Percentiles rank a stretch among this genome's conserved stretches.
Evolutionary conservation across 2,329 filamentous ascomycete genomes (phyloP).

Genomic region (Raffaelea ambrosiae): DNA sequence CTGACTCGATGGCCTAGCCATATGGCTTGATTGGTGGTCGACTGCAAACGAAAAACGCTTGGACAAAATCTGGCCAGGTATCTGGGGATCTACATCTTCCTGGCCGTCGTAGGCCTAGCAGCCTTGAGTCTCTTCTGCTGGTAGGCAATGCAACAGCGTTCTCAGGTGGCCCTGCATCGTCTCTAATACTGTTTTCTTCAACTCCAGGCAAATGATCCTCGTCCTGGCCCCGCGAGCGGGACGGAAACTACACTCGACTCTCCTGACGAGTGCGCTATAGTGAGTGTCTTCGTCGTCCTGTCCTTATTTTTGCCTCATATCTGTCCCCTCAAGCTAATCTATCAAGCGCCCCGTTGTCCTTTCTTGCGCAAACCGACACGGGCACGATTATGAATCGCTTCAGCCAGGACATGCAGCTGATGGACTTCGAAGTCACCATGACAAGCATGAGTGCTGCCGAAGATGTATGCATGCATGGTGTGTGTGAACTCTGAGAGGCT

Average conservation of each 20-base stretch:
- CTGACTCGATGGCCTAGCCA: too few relatives aligned
- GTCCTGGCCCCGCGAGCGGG: conserved; percentile 2
- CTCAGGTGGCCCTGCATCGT: too few relatives aligned
- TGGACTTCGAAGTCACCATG: conserved; percentile 19
- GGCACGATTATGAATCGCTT: conserved; percentile 28
- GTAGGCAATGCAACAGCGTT: too few relatives aligned
- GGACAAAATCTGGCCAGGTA: conserved; percentile 4
- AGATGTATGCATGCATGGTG: neutral
- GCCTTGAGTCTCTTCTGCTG: neutral
- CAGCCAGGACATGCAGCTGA: conserved; percentile 29
- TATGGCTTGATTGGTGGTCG: conserved; percentile 19
- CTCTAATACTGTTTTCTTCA: too few relatives aligned
- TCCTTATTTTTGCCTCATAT: too few relatives aligned
- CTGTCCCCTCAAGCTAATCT: too few relatives aligned
- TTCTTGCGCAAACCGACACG: conserved; percentile 24
- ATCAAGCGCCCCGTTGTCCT: conserved; percentile 15
- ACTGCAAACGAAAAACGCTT: conserved; percentile 1
- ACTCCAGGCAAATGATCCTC: conserved; percentile 3
- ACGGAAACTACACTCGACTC: conserved; percentile 1
- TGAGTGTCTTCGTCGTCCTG: too few relatives aligned
- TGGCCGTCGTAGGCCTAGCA: conserved; percentile 1
- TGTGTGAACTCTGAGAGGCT: too few relatives aligned
- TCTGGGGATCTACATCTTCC: conserved; percentile 3
- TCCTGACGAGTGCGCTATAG: neutral
- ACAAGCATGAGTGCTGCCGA: neutral